Evolutionary conservation across 179 eudicot genomes (phyloP).

Genomic region (Silene coronaria): DNA sequence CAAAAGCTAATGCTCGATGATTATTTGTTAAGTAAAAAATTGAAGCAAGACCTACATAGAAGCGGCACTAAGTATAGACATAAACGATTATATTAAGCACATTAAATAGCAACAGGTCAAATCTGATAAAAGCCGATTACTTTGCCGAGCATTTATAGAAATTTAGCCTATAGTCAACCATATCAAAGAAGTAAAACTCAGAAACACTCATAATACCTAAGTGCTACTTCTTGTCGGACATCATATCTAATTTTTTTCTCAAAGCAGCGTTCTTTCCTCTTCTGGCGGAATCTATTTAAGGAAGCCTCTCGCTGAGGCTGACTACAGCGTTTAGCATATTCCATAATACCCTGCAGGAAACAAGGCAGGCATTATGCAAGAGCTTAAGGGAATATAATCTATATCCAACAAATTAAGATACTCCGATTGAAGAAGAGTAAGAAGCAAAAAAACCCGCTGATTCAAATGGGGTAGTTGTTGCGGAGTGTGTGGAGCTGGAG

Average conservation of each 20-base stretch:
- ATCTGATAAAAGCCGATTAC: not conserved
- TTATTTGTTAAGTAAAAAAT: not conserved
- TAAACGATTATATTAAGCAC: not conserved
- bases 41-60: not conserved
- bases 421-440: not conserved
- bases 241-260: conserved; percentile 69
- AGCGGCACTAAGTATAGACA: too few relatives aligned
- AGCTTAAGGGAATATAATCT: not conserved
- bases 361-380: not conserved
- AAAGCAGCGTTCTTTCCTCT: conserved; percentile 66
- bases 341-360: conserved; percentile 30
- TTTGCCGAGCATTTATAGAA: not conserved
- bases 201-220: conserved; percentile 35
- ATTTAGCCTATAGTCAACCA: not conserved
- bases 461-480: conserved; percentile 35
- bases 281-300: conserved; percentile 55
- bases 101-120: not conserved
- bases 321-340: conserved; percentile 35
- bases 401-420: not conserved
- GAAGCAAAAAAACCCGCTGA: conserved; percentile 38
- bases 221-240: conserved; percentile 80
- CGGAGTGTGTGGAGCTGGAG: conserved; percentile 31
- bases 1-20: not conserved
- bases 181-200: not conserved
- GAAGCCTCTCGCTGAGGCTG: conserved; percentile 65